phyloP scores from a whole-genome alignment of 306 rosid species.

The Purshia tridentata region DNA sequence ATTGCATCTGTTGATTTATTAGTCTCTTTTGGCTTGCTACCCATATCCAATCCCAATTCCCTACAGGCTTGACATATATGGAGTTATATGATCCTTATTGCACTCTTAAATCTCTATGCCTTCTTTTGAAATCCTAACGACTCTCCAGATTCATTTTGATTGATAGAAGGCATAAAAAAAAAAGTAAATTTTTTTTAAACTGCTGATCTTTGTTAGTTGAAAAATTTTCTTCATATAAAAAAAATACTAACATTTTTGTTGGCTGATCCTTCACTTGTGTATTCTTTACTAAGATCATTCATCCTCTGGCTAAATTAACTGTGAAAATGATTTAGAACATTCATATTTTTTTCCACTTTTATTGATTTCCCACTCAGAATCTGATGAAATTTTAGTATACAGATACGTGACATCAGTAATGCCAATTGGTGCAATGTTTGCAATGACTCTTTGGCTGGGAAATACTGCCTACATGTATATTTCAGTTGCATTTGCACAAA shows the following conservation, averaged over 20 bases:
- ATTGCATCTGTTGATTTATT: conserved; percentile 2
- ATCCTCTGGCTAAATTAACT: background rate
- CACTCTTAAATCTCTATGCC: background rate
- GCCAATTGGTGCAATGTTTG: conserved; percentile 98
- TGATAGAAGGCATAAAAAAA: background rate
- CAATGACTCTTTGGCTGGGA: conserved; percentile 99
- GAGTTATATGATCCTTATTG: conserved; percentile 2
- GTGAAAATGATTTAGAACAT: background rate
- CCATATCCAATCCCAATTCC: background rate
- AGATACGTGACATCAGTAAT: conserved; percentile 86
- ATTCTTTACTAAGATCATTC: background rate
- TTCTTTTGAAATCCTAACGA: background rate
- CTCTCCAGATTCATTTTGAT: background rate
- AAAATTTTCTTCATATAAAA: background rate
- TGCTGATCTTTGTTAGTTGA: background rate
- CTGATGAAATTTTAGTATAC: conserved; percentile 43
- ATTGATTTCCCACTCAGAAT: conserved; percentile 2
- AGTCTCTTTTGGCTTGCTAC: conserved; percentile 10
- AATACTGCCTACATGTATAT: conserved; percentile 96
- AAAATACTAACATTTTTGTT: conserved; percentile 1
- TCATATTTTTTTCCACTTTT: conserved; percentile 17
- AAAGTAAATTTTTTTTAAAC: background rate
- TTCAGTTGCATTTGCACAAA: conserved; percentile 96
- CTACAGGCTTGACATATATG: background rate
- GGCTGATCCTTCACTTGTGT: background rate